Percentiles rank a stretch among this genome's conserved stretches.
phyloP scores from a whole-genome alignment of 2,329 filamentous ascomycete genomes.

The Raffaelea arxii region DNA sequence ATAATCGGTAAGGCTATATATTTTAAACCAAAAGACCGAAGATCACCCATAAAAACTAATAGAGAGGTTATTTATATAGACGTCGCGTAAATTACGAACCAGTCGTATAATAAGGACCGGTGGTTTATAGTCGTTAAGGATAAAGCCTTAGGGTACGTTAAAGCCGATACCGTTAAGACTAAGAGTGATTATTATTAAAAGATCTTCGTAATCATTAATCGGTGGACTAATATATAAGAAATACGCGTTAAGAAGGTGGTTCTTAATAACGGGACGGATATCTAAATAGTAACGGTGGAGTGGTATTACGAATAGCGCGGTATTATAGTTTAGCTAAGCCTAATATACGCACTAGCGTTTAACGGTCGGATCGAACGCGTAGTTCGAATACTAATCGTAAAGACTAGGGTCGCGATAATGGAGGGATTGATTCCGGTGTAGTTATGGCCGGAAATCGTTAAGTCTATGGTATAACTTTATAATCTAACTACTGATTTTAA shows the following conservation, averaged over 20 bases:
- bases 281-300: background rate
- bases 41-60: background rate
- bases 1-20: background rate
- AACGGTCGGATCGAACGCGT: background rate
- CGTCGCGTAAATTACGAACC: background rate
- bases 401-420: too few species aligned
- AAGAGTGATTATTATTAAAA: background rate
- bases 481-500: background rate
- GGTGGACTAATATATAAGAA: background rate
- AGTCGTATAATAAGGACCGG: background rate
- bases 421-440: background rate
- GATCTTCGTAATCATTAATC: background rate
- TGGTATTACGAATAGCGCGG: background rate
- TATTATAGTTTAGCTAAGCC: background rate
- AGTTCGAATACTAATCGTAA: background rate
- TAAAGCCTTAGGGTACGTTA: too few species aligned
- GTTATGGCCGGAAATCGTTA: background rate
- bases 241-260: background rate
- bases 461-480: background rate
- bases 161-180: too few species aligned
- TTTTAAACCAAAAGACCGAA: background rate
- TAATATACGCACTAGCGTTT: background rate
- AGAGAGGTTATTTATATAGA: background rate
- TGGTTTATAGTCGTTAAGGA: background rate
- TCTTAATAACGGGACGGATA: background rate